Evolutionary conservation across 1,139 yeast species (phyloP), one percentile per base, ranked within the genome.

Genomic region (Scheffersomyces insectosa): DNA sequence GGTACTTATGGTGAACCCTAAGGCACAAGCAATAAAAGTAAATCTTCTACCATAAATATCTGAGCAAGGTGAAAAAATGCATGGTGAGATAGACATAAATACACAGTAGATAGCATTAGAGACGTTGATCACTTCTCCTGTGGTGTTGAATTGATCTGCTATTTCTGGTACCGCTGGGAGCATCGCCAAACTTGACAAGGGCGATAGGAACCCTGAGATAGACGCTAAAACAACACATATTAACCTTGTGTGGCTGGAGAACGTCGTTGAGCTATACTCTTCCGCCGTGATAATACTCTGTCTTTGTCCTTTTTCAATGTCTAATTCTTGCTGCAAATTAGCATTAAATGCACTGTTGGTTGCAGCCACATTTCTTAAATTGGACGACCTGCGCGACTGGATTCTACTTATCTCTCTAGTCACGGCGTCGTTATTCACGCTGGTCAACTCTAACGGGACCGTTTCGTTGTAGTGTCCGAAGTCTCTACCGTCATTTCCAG

Each of bases 111-210:
- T 63, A 0, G 82, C 80, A 51, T 73, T 77, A 12, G 82, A 67
- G 6, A 75, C 56, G 45, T 75, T 76, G 47, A 78, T 72, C 9
- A 75, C 56, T 14, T 68, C 68, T 9, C 73, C 74, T 0, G 80
- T 68, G 12, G 82, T 76, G 42, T 70, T 48, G 52, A 77, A 73
- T 33, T 57, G 53, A 2, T 52, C 49, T 1, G 83, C 77, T 28
- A 78, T 73, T 42, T 68, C 71, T 1, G 79, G 66, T 8, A 77
- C 75, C 1, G 82, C 82, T 3, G 82, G 82, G 13, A 77, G 55
- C 43, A 75, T 68, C 0, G 79, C 68, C 47, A 73, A 57, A 2
- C 75, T 64, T 3, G 72, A 62, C 42, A 72, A 49, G 1, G 82
- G 80, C 0, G 79, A 65, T 16, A 76, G 49, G 42, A 77, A 68